Percentiles rank a stretch among this genome's conserved stretches.
Conservation (phyloP, 106 monocot genomes). For the Triglochin maritima region DNA sequence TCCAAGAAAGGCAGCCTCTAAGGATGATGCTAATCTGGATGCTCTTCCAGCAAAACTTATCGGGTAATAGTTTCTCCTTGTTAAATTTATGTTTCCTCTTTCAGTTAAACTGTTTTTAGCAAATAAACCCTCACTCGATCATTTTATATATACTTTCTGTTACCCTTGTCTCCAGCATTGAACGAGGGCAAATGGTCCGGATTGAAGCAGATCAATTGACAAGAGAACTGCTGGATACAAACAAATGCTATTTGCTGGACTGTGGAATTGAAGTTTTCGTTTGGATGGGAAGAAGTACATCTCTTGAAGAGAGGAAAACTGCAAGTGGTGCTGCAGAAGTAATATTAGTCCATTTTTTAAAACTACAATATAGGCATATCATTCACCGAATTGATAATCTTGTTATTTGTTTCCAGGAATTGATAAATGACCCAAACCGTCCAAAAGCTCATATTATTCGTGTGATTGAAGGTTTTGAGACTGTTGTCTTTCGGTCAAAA, state of each 20-base stretch:
- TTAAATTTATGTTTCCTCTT: background rate
- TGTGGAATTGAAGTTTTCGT: constrained; percentile 79
- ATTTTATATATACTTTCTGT: background rate
- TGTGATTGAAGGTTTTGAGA: constrained; percentile 76
- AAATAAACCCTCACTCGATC: background rate
- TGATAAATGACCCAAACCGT: constrained; percentile 30
- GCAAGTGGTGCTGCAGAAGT: constrained; percentile 81
- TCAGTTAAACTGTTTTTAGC: background rate
- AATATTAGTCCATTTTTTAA: constrained; percentile 10
- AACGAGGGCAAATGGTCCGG: constrained; percentile 36
- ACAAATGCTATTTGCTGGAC: constrained; percentile 81
- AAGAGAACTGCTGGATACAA: constrained; percentile 66
- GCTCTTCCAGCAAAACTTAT: constrained; percentile 38
- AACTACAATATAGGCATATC: background rate
- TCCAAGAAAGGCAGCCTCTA: constrained; percentile 48
- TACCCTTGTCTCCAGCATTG: constrained; percentile 32
- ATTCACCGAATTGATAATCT: background rate
- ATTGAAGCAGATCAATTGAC: constrained; percentile 49
- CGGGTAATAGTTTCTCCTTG: constrained; percentile 31
- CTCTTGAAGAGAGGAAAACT: constrained; percentile 78
- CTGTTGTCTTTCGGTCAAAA: constrained; percentile 57
- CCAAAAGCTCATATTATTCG: constrained; percentile 49
- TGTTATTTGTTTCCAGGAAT: constrained; percentile 22
- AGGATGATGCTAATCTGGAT: constrained; percentile 23
- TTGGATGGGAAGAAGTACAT: constrained; percentile 86